Evolutionary conservation across 805 yeast genomes (phyloP), one percentile per base, ranked within the genome.

Genomic region (Lipomyces sp.): DNA sequence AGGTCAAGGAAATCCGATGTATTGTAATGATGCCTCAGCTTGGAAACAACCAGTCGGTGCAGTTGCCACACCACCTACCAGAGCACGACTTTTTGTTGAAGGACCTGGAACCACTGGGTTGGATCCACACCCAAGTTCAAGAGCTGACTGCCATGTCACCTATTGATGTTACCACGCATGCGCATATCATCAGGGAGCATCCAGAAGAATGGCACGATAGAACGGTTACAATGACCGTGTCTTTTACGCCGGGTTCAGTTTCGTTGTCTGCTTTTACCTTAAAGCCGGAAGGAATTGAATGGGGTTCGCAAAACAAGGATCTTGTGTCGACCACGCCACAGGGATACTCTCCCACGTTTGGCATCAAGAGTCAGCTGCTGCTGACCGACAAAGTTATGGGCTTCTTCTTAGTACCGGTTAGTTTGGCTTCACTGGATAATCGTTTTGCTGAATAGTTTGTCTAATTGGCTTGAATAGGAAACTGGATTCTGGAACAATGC

Each of bases 401-500:
- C 4, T 88, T 86, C 70, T 93, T 91, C 77, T 76, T 91, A 77
- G 96, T 92, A 0, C 99, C 99, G 0, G 67, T 64, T 39, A 53
- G 67, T 60, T 24, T 11, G n/a, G 15, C 8, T 8, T 42, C 48
- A 42, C 6, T 7, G 18, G 6, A n/a, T 42, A 42, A 15, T 42
- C 7, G 48, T 42, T 6, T 42, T 11, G 48, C 8, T 42, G 48
- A 42, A 13, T 42, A 1, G 15, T 1, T 24, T 18, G 7, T 5
- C 48, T 42, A 42, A 42, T n/a, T n/a, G 48, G 48, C 24, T 34
- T 8, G n/a, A 35, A 15, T 57, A 64, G 62, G 87, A 86, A 30
- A 88, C 88, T 39, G 87, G 86, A 64, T 75, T 92, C 37, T 95
- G 99, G 99, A 95, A 95, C 76, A 92, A 89, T 75, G 83, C 96